Evolutionary conservation across 2,329 filamentous ascomycete genomes (phyloP), one percentile per base, ranked within the genome.

Genomic region (Metarhizium humberi): DNA sequence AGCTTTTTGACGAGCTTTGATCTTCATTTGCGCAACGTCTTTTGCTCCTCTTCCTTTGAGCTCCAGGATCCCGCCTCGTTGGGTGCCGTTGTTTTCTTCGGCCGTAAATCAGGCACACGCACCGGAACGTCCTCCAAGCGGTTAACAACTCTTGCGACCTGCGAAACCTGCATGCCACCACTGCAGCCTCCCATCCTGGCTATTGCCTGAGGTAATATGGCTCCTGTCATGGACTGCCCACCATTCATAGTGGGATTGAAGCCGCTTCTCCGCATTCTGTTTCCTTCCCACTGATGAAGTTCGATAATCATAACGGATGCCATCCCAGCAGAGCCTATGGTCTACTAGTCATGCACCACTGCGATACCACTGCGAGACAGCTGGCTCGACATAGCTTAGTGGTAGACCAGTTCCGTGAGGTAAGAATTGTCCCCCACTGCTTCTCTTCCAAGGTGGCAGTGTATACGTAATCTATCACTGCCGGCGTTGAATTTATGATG

Each of bases 401-500:
- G 40, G 13, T 43, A 18, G n/a, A n/a, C 2, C 20, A 25, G n/a
- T 52, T 11, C 6, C 29, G 16, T 40, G n/a, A 42, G 18, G 49
- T 51, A 40, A 55, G 48, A 43, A 20, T 45, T 8, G 42, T 20
- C 7, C 14, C 51, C 52, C 46, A 6, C 40, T 45, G 29, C n/a
- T 36, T 29, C 30, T 50, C 25, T 4, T 20, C 32, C 18, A n/a
- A 18, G 34, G 18, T 14, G 11, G 25, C 14, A 51, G 14, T 40
- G n/a, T 3, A 29, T 25, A 11, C 14, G 38, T 20, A 25, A 16
- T 42, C 7, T 45, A 47, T 43, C 25, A 40, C 43, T 51, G 38
- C 40, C 43, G 46, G 34, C 51, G 18, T 52, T 30, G 48, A 25
- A 57, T 54, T 54, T 46, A 61, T 73, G 74, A 75, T 74, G 74